Conservation (phyloP, 2,329 filamentous ascomycete genomes). For the Fusarium hainanense region DNA sequence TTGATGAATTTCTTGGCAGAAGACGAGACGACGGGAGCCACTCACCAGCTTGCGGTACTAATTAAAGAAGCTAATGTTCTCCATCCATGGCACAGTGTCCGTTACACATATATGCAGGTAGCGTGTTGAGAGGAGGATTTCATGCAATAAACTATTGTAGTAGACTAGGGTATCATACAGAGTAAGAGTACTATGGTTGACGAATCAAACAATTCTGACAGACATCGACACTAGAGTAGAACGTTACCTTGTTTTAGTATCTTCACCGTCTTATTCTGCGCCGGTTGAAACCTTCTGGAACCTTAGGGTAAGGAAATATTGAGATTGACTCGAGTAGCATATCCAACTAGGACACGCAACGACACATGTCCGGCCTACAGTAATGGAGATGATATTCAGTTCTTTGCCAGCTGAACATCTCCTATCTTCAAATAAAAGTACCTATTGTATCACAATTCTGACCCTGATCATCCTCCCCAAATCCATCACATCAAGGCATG, state of each 20-base stretch:
- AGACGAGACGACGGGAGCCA: slow-evolving; percentile 17
- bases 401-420: not conserved
- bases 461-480: slow-evolving; percentile 14
- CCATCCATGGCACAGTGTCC: slow-evolving; percentile 36
- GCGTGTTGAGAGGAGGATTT: slow-evolving; percentile 9
- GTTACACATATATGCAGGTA: slow-evolving; percentile 14
- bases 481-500: slow-evolving; percentile 14
- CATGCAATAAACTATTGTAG: slow-evolving; percentile 16
- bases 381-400: not conserved
- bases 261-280: not conserved
- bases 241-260: not conserved
- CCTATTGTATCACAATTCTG: slow-evolving; percentile 12
- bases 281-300: not conserved
- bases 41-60: slow-evolving; percentile 4
- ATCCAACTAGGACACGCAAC: not conserved
- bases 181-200: not conserved
- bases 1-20: slow-evolving; percentile 5
- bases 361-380: not conserved
- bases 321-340: slow-evolving; percentile 6
- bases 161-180: not conserved
- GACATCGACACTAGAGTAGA: not conserved
- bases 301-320: not conserved
- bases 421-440: not conserved
- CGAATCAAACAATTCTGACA: not conserved
- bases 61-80: slow-evolving; percentile 30